Conservation (phyloP, 1,284 basidiomycete species). For the Marasmius fiardii region DNA sequence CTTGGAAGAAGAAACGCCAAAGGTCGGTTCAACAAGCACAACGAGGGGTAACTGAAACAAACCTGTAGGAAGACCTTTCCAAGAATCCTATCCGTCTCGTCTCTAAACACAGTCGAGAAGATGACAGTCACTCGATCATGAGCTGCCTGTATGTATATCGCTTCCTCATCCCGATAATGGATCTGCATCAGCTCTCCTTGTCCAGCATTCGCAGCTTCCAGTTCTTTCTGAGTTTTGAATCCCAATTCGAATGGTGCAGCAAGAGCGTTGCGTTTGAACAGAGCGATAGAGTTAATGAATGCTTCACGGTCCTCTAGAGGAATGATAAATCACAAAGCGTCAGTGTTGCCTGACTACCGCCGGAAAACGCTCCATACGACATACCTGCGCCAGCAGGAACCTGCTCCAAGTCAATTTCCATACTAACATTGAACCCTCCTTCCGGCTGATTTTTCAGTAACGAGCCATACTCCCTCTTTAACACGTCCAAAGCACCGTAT, state of each 20-base stretch:
- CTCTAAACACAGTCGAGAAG: slow-evolving; percentile 95
- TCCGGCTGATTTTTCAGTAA: slow-evolving; percentile 66
- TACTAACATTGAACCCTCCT: slow-evolving; percentile 86
- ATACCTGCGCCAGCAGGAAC: slow-evolving; percentile 77
- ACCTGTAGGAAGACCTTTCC: slow-evolving; percentile 98
- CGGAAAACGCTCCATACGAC: slow-evolving; percentile 26
- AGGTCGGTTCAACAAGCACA: too few relatives aligned
- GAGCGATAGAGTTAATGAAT: slow-evolving; percentile 79
- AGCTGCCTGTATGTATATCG: slow-evolving; percentile 92
- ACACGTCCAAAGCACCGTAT: slow-evolving; percentile 82
- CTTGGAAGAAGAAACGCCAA: slow-evolving; percentile 42
- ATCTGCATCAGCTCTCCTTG: slow-evolving; percentile 89
- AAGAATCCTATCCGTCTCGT: slow-evolving; percentile 96
- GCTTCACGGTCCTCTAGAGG: slow-evolving; percentile 71
- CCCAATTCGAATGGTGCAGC: slow-evolving; percentile 94
- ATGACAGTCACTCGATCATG: slow-evolving; percentile 97
- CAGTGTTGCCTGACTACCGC: not conserved
- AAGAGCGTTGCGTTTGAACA: slow-evolving; percentile 92
- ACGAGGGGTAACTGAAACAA: slow-evolving; percentile 19
- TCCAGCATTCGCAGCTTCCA: slow-evolving; percentile 67
- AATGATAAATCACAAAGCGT: slow-evolving; percentile 5
- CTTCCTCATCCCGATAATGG: slow-evolving; percentile 95
- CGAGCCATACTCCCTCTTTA: slow-evolving; percentile 83
- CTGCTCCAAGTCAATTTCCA: slow-evolving; percentile 86
- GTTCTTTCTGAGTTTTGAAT: slow-evolving; percentile 82